Percentiles rank a stretch among this genome's conserved stretches.
Conservation (phyloP, 345 rosid species). For the Populus simonii region DNA sequence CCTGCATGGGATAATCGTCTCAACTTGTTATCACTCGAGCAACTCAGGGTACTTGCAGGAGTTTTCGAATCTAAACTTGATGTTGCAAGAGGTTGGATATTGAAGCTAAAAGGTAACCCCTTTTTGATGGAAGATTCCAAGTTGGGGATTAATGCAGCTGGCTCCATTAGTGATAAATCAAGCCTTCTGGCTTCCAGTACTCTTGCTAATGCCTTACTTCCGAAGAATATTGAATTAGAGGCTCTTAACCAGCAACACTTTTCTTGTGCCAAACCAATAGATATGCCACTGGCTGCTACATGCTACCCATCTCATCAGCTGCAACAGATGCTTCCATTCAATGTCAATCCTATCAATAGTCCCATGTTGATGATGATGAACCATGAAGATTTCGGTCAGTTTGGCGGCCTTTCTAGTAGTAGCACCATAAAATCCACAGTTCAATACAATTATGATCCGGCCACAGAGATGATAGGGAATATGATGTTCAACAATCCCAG, state of each 20-base stretch:
- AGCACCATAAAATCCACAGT: not conserved
- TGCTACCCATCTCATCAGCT: not conserved
- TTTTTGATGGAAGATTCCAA: not conserved
- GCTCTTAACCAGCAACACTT: not conserved
- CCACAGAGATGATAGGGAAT: not conserved
- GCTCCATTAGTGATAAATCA: not conserved
- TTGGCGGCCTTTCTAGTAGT: not conserved
- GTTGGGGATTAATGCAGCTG: not conserved
- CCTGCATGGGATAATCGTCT: conserved; percentile 17
- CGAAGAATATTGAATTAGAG: not conserved
- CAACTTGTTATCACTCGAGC: not conserved
- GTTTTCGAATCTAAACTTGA: conserved; percentile 15
- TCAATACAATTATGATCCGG: not conserved
- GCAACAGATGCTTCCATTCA: conserved; percentile 5
- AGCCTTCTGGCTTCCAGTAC: not conserved
- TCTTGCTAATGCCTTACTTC: not conserved
- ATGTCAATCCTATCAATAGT: conserved; percentile 1
- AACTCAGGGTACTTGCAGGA: conserved; percentile 8
- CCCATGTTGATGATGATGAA: conserved; percentile 4
- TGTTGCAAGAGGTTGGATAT: conserved; percentile 9
- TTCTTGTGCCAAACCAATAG: not conserved
- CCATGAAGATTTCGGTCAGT: not conserved
- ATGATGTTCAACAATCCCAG: not conserved
- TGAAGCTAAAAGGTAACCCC: not conserved
- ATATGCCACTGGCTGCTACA: not conserved